These are phyloP conservation scores for Ustilago lituana DNA, from an alignment of 1,284 basidiomycete genomes.

Conservation along the genomic window DNA sequence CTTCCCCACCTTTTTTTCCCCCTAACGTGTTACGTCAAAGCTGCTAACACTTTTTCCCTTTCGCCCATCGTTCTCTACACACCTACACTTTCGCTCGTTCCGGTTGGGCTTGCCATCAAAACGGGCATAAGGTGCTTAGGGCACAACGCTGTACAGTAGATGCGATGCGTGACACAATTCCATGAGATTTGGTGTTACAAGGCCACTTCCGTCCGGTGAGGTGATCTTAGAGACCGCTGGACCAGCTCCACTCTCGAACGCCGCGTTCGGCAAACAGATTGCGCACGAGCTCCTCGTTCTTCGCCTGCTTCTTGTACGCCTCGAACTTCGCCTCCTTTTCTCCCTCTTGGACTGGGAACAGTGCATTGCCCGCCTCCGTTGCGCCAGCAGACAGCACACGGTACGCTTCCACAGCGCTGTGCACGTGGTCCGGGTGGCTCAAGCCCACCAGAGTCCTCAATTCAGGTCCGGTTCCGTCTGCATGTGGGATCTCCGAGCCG, in stretches of 20 bases:
- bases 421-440: constrained; percentile 63
- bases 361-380: constrained; percentile 5
- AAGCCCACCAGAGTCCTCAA: constrained; percentile 62
- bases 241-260: constrained; percentile 50
- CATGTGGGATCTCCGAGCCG: constrained; percentile 35
- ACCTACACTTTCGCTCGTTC: too few species aligned
- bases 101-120: too few species aligned
- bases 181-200: too few species aligned
- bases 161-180: too few species aligned
- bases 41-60: too few species aligned
- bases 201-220: too few species aligned
- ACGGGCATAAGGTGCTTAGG: too few species aligned
- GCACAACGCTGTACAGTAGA: too few species aligned
- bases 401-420: constrained; percentile 57
- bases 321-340: constrained; percentile 4
- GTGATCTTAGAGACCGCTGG: constrained; percentile 32
- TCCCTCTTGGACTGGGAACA: constrained; percentile 4
- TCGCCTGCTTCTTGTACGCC: constrained; percentile 26
- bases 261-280: constrained; percentile 26
- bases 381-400: constrained; percentile 45
- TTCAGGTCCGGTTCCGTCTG: constrained; percentile 13
- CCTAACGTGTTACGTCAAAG: constrained; percentile 12
- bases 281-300: constrained; percentile 23
- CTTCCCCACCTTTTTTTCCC: too few species aligned
- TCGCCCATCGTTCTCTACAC: too few species aligned